Base-by-base conservation (phyloP, 1,284 basidiomycete genomes). In the Tilletia indica region DNA sequence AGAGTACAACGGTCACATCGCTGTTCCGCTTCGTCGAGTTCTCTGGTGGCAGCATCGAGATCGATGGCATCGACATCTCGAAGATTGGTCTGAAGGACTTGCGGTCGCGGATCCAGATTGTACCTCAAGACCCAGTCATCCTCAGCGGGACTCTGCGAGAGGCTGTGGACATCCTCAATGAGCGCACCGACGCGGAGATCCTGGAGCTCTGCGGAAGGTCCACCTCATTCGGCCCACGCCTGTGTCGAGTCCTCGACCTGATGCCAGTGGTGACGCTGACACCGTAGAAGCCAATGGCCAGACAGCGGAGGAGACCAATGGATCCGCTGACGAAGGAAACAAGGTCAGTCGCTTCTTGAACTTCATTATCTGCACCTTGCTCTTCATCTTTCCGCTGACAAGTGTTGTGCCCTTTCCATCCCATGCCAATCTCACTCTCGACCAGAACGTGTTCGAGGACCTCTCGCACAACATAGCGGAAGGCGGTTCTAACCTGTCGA, bases 81-180 rank as follows among this genome's bases (percentile, higher is more conserved):
- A 84, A 85, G 70, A 76, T 89, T 19, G 84, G 80, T 21, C 79
- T 89, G 21, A 70, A 82, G 14, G 86, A 87, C 5, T 78, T 89
- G 9, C 83, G 88, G n/a, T 85, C 84, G 8, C 81, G 87, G 0
- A 74, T 89, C 58, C 87, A 87, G 5, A 87, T 88, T 73, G 84
- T 89, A 11, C 87, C 87, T 38, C 82, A 83, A 49, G 81, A 83
- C 48, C 76, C 82, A 0, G 78, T 80, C n/a, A 69, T 83, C 38
- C 70, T 82, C 61, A 77, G 74, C n/a, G 81, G 81, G 11, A 75
- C 79, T 3, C 70, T 83, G 4, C 73, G 81, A 51, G 74, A 76
- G 16, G 76, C 73, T 11, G 61, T 83, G 36, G 81, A 83, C 67
- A 74, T 78, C 2, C 73, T 78, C 68, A 69, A 71, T n/a, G 75